Evolutionary conservation across 192 early-diverging fungal species (phyloP).

Genomic region (Entrophospora sp.): DNA sequence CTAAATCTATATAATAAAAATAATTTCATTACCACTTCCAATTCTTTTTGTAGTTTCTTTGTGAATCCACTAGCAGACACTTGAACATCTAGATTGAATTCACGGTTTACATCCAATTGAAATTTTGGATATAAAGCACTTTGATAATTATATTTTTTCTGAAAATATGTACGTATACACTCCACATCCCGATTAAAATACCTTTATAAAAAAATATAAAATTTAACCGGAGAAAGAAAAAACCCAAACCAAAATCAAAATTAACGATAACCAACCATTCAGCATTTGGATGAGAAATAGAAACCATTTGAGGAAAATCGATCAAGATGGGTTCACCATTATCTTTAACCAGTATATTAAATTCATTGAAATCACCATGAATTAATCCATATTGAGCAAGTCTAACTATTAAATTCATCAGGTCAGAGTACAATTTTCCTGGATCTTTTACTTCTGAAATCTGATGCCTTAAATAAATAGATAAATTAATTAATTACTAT

Average conservation of each 20-base stretch:
- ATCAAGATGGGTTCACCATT: constrained; percentile 83
- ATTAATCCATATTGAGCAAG: constrained; percentile 92
- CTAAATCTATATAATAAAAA: background rate
- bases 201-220: constrained; percentile 22
- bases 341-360: constrained; percentile 88
- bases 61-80: constrained; percentile 96
- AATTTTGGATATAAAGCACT: constrained; percentile 88
- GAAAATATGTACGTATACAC: constrained; percentile 93
- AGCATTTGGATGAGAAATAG: constrained; percentile 90
- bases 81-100: constrained; percentile 91
- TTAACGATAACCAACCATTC: constrained; percentile 49
- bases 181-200: constrained; percentile 99
- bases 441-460: constrained; percentile 78
- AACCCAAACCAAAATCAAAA: background rate
- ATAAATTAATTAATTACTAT: background rate
- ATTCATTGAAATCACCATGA: constrained; percentile 99
- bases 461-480: constrained; percentile 51
- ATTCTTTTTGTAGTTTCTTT: constrained; percentile 79
- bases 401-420: constrained; percentile 95
- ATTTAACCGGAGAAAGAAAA: background rate
- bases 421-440: constrained; percentile 83
- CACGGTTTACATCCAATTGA: constrained; percentile 63
- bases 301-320: constrained; percentile 99
- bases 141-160: constrained; percentile 84
- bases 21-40: constrained; percentile 57